A percentile compares a stretch with the other conserved stretches of the same genome.
phyloP scores from a whole-genome alignment of 768 basidiomycete genomes.

The Suillus subluteus region DNA sequence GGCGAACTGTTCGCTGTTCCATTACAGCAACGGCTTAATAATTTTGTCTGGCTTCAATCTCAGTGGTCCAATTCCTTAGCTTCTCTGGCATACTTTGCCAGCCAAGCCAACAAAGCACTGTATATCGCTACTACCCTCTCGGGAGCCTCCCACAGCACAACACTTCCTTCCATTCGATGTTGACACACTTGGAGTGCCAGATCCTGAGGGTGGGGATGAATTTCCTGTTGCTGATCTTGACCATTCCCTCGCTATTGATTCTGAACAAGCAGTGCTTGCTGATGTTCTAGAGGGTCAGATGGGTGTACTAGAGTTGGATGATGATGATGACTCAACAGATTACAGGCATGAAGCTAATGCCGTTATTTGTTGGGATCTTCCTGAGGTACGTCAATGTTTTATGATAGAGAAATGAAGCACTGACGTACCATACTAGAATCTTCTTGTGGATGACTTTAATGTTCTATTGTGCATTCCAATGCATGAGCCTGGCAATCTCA shows the following conservation, averaged over 20 bases:
- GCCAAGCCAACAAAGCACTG: constrained; percentile 16
- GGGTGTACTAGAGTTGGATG: neutral
- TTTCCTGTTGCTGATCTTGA: neutral
- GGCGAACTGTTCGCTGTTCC: neutral
- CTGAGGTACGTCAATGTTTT: neutral
- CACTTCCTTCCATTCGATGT: neutral
- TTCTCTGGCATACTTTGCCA: constrained; percentile 11
- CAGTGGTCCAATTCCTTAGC: constrained; percentile 26
- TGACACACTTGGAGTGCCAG: neutral
- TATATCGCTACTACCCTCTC: constrained; percentile 8
- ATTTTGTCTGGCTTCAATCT: neutral
- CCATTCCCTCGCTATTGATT: neutral
- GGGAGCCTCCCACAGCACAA: neutral
- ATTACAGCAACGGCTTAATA: neutral
- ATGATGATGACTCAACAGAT: neutral
- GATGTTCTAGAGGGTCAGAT: neutral
- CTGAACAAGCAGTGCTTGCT: neutral
- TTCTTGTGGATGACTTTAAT: neutral
- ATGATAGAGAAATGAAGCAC: neutral
- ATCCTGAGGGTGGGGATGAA: neutral
- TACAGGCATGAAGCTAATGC: neutral
- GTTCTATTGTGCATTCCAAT: neutral
- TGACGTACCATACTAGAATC: neutral
- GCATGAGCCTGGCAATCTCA: neutral
- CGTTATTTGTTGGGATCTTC: neutral